Evolutionary conservation across 1,139 yeast genomes (phyloP).

Genomic region (Yamadazyma friedrichii): DNA sequence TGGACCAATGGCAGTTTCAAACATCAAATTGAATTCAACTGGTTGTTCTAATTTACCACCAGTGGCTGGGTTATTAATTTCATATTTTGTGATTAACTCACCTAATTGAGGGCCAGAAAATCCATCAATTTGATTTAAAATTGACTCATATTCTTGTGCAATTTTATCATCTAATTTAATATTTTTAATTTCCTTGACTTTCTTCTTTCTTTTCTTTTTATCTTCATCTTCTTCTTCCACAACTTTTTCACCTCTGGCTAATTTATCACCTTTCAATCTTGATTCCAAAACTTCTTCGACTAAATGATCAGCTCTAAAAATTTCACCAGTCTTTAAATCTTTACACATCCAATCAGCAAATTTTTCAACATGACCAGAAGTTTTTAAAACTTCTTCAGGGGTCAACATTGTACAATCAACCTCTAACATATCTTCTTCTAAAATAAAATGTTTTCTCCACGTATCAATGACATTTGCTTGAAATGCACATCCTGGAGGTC

Average conservation of each 20-base stretch:
- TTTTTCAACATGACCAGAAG: constrained; percentile 98
- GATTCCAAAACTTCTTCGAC: constrained; percentile 97
- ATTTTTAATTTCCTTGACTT: constrained; percentile 92
- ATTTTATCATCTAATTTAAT: constrained; percentile 79
- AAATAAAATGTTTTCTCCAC: constrained; percentile 96
- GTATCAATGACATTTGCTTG: constrained; percentile 92
- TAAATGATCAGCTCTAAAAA: constrained; percentile 96
- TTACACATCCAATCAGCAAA: constrained; percentile 99
- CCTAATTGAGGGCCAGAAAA: constrained; percentile 92
- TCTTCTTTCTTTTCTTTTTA: constrained; percentile 89
- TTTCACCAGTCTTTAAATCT: constrained; percentile 94
- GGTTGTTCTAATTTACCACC: constrained; percentile 87
- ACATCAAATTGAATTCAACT: constrained; percentile 95
- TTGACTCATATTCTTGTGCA: constrained; percentile 76
- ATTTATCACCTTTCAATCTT: constrained; percentile 92
- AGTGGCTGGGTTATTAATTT: constrained; percentile 89
- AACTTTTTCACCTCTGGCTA: constrained; percentile 76
- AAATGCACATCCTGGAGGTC: constrained; percentile 99
- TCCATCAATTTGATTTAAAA: constrained; percentile 94
- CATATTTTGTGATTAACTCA: constrained; percentile 73
- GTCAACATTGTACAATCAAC: constrained; percentile 98
- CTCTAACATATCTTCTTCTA: constrained; percentile 98
- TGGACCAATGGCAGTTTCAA: constrained; percentile 98
- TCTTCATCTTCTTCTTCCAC: constrained; percentile 60
- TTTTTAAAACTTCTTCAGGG: constrained; percentile 94